Conservation (phyloP, 192 early-diverging fungal genomes). For the Piromyces sp. region DNA sequence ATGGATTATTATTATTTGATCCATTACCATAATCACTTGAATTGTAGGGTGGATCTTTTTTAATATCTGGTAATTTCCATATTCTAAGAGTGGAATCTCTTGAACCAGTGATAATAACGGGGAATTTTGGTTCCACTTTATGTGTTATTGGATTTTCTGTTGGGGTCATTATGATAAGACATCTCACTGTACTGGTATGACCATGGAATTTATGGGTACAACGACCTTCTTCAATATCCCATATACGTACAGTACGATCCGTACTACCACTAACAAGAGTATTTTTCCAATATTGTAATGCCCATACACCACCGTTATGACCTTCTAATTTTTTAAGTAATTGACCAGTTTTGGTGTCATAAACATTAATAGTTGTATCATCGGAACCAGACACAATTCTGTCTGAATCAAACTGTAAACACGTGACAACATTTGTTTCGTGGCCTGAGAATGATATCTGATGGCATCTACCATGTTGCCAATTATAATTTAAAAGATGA, state of each 20-base stretch:
- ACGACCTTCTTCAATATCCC: background rate
- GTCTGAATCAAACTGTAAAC: background rate
- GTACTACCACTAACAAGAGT: background rate
- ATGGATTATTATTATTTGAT: constrained; percentile 39
- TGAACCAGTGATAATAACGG: constrained; percentile 62
- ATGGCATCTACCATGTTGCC: constrained; percentile 53
- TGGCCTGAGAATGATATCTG: constrained; percentile 71
- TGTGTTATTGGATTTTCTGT: background rate
- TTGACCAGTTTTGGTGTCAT: background rate
- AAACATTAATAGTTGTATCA: background rate
- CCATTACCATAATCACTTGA: constrained; percentile 5
- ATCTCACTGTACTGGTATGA: background rate
- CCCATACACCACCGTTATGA: background rate
- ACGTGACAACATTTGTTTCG: constrained; percentile 13
- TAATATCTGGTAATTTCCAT: constrained; percentile 33
- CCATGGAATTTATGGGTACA: background rate
- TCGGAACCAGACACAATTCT: background rate
- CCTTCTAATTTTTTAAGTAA: background rate
- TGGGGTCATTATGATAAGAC: constrained; percentile 3
- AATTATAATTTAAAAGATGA: constrained; percentile 67
- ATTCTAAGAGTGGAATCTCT: background rate
- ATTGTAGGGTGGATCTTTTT: background rate
- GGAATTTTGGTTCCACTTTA: constrained; percentile 23
- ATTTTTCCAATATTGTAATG: background rate
- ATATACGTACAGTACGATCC: background rate